Percentiles rank a stretch among this genome's conserved stretches.
phyloP scores from a whole-genome alignment of 176 grass and related monocot genomes.

The Pontederia crassipes region DNA sequence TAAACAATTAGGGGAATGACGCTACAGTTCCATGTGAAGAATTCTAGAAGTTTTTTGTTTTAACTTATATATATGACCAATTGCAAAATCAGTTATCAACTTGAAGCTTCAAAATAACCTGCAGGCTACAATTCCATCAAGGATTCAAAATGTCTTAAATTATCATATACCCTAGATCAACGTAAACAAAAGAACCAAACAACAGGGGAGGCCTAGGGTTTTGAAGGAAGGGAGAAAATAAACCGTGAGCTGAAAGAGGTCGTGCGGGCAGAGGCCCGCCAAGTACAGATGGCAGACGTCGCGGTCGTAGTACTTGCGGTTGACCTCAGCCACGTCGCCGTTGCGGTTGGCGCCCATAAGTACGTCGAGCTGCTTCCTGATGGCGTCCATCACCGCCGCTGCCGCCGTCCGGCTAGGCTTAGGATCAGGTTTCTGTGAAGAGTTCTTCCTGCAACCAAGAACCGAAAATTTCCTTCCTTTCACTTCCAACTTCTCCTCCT shows the following conservation, averaged over 20 bases:
- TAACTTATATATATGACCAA: no score
- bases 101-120: no score
- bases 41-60: no score
- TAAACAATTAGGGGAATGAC: no score
- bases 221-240: not conserved
- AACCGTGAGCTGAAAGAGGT: constrained; percentile 98
- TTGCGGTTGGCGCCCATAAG: constrained; percentile 96
- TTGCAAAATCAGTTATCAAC: no score
- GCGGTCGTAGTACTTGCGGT: constrained; percentile 80
- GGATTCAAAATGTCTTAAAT: not conserved
- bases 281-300: constrained; percentile 94
- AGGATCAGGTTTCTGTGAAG: not conserved
- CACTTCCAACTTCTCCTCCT: no score
- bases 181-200: not conserved
- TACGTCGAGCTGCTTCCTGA: constrained; percentile 91
- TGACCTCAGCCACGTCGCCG: constrained; percentile 74
- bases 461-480: not conserved
- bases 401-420: not conserved
- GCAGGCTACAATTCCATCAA: no score
- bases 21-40: no score
- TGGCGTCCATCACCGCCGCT: constrained; percentile 46
- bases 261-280: constrained; percentile 75
- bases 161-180: not conserved
- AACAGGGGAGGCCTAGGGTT: not conserved
- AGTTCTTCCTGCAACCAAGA: not conserved